A percentile compares a stretch with the other conserved stretches of the same genome.
Conservation (phyloP, 768 basidiomycete species). For the Lepiota brunneoincarnata region DNA sequence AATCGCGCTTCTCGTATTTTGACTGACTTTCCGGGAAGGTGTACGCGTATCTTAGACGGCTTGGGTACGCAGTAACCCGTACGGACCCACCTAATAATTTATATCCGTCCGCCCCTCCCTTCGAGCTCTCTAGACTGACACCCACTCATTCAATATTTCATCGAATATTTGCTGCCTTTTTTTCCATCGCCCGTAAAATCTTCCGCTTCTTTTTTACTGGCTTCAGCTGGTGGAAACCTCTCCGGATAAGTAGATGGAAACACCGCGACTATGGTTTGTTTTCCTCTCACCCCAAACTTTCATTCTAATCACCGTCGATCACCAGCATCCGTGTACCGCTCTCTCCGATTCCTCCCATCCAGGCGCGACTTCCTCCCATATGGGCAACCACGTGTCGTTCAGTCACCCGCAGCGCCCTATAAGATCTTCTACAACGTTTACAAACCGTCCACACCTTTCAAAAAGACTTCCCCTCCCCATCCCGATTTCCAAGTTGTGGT, state of each 20-base stretch:
- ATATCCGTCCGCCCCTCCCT: conserved; percentile 50
- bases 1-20: not conserved
- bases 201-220: conserved; percentile 27
- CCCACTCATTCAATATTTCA: conserved; percentile 28
- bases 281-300: not conserved
- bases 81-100: conserved; percentile 53
- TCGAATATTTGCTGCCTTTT: conserved; percentile 31
- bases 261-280: conserved; percentile 51
- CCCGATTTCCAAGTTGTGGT: conserved; percentile 89
- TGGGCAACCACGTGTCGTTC: conserved; percentile 18
- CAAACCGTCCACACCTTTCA: conserved; percentile 86
- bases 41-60: conserved; percentile 85
- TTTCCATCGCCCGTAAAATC: conserved; percentile 29
- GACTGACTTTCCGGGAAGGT: conserved; percentile 50
- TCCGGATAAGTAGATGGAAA: conserved; percentile 47
- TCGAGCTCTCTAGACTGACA: conserved; percentile 14
- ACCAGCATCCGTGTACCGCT: conserved; percentile 64
- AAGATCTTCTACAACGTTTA: conserved; percentile 87
- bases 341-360: conserved; percentile 69
- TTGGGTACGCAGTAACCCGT: conserved; percentile 90
- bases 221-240: conserved; percentile 67
- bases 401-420: conserved; percentile 49
- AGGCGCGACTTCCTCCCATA: conserved; percentile 55
- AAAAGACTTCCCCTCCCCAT: conserved; percentile 68
- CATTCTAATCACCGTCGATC: not conserved